Evolutionary conservation across 1,284 basidiomycete genomes (phyloP).

Genomic region (Ustilago cynodontis): DNA sequence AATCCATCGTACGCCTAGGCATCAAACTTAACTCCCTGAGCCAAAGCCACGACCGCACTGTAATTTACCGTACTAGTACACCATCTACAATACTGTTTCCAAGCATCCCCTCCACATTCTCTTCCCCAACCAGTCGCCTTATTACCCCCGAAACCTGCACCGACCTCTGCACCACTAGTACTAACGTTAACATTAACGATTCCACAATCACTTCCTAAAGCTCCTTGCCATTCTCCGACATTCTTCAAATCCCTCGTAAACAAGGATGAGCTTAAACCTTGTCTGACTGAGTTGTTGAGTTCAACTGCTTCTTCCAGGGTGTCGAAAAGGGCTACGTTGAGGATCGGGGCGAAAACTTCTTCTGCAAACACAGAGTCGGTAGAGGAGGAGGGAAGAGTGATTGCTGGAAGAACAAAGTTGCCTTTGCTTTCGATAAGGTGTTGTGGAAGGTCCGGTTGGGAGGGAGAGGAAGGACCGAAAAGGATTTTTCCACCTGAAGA

Average conservation of each 20-base stretch:
- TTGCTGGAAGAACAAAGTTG: slow-evolving; percentile 89
- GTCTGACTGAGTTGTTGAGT: slow-evolving; percentile 92
- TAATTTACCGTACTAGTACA: slow-evolving; percentile 93
- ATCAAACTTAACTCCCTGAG: slow-evolving; percentile 88
- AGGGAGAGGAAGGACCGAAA: slow-evolving; percentile 76
- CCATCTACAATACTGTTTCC: slow-evolving; percentile 79
- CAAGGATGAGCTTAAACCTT: slow-evolving; percentile 87
- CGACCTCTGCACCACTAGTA: slow-evolving; percentile 93
- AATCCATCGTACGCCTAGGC: slow-evolving; percentile 13
- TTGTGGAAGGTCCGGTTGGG: slow-evolving; percentile 62
- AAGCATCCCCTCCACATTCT: slow-evolving; percentile 94
- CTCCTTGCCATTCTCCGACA: slow-evolving; percentile 56
- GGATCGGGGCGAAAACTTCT: slow-evolving; percentile 87
- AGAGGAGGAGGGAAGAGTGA: slow-evolving; percentile 77
- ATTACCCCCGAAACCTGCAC: slow-evolving; percentile 91
- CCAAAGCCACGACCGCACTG: slow-evolving; percentile 85
- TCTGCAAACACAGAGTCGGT: slow-evolving; percentile 79
- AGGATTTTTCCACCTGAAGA: slow-evolving; percentile 81
- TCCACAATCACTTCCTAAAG: slow-evolving; percentile 55
- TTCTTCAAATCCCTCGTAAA: slow-evolving; percentile 76
- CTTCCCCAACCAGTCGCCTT: slow-evolving; percentile 88
- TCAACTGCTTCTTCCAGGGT: slow-evolving; percentile 88
- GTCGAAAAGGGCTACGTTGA: slow-evolving; percentile 89
- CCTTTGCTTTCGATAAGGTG: slow-evolving; percentile 72
- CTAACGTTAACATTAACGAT: slow-evolving; percentile 75